phyloP scores from a whole-genome alignment of 768 basidiomycete genomes.

The Kwoniella pini region DNA sequence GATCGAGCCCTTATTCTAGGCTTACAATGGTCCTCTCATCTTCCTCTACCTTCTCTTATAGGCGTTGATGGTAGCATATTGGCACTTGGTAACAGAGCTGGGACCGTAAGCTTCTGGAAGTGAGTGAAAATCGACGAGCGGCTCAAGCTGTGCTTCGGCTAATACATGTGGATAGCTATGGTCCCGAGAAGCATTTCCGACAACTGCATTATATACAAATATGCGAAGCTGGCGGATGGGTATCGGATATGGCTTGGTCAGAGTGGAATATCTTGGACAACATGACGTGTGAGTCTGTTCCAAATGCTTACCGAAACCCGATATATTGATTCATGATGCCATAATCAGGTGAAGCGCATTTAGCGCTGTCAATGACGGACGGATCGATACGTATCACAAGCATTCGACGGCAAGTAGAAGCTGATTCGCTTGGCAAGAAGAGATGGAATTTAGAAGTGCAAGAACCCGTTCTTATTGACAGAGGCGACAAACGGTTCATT shows the following conservation, averaged over 20 bases:
- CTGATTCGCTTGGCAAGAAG: background rate
- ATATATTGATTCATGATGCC: background rate
- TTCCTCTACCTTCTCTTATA: constrained; percentile 14
- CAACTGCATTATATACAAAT: background rate
- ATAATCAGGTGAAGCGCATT: constrained; percentile 14
- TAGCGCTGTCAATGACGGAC: constrained; percentile 31
- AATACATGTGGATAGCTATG: constrained; percentile 17
- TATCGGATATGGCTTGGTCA: constrained; percentile 36
- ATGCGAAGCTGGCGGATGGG: constrained; percentile 17
- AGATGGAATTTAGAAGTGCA: constrained; percentile 17
- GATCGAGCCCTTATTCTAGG: constrained; percentile 1
- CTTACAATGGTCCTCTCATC: constrained; percentile 32
- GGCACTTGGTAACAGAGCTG: constrained; percentile 34
- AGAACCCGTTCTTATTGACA: constrained; percentile 3
- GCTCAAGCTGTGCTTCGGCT: background rate
- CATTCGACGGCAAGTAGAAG: constrained; percentile 11
- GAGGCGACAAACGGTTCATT: constrained; percentile 27
- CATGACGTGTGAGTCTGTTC: constrained; percentile 22
- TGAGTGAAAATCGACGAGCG: too few relatives aligned
- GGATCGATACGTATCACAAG: constrained; percentile 22
- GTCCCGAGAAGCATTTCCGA: constrained; percentile 21
- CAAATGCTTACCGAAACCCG: background rate
- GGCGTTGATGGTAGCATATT: constrained; percentile 36
- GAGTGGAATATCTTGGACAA: constrained; percentile 23
- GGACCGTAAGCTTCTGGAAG: constrained; percentile 35